A percentile compares a stretch with the other conserved stretches of the same genome.
Conservation (phyloP, 768 basidiomycete species). For the Boletus patriciae region DNA sequence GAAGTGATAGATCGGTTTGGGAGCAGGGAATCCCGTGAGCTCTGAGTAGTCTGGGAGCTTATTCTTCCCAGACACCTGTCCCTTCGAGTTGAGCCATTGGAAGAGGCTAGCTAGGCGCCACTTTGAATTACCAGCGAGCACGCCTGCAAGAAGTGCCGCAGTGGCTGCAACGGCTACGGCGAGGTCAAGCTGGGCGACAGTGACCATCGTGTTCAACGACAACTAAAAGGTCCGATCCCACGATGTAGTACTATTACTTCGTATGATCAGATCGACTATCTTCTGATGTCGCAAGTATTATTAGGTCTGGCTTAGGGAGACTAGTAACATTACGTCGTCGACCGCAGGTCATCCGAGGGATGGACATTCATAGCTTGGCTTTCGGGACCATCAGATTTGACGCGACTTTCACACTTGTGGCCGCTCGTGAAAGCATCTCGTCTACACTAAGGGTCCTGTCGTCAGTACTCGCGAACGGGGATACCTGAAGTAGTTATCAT, state of each 20-base stretch:
- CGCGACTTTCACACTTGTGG: slow-evolving; percentile 50
- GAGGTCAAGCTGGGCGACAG: not conserved
- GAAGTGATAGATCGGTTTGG: slow-evolving; percentile 43
- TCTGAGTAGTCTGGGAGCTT: slow-evolving; percentile 40
- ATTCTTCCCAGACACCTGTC: slow-evolving; percentile 5
- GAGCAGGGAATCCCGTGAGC: slow-evolving; percentile 45
- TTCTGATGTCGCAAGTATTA: too few relatives aligned
- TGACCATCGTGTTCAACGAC: slow-evolving; percentile 9
- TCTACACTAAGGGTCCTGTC: slow-evolving; percentile 57
- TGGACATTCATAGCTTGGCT: slow-evolving; percentile 45
- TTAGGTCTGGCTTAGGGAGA: too few relatives aligned
- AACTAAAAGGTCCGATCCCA: not conserved
- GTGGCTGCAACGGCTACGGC: not conserved
- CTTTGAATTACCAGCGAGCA: not conserved
- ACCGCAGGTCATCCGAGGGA: too few relatives aligned
- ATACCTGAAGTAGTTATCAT: slow-evolving; percentile 24
- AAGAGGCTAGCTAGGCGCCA: not conserved
- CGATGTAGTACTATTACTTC: too few relatives aligned
- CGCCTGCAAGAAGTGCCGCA: slow-evolving; percentile 1
- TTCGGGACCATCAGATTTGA: slow-evolving; percentile 42
- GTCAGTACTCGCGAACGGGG: slow-evolving; percentile 10
- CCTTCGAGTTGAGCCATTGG: slow-evolving; percentile 5
- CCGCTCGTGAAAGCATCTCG: slow-evolving; percentile 73
- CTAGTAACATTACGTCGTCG: too few relatives aligned
- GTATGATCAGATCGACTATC: too few relatives aligned